These are phyloP conservation scores for Trichomonas gallinae DNA, from an alignment of 208 protist genomes.

Conservation along the genomic window DNA sequence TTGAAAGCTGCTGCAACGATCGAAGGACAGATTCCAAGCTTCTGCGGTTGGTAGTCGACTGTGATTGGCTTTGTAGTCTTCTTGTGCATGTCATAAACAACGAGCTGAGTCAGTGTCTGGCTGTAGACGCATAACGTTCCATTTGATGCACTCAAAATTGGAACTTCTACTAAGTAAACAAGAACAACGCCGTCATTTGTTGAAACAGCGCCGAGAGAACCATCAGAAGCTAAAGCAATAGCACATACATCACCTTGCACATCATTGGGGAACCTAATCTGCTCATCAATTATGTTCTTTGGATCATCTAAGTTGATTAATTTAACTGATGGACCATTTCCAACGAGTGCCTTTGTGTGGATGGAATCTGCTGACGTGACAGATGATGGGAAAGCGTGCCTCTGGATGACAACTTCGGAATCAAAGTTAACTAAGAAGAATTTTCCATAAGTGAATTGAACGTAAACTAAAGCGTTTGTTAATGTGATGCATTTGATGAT, in stretches of 20 bases:
- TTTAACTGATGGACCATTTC: neutral
- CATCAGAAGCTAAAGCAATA: neutral
- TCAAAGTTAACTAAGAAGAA: neutral
- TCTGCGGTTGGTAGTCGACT: neutral
- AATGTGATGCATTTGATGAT: neutral
- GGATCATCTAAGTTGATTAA: neutral
- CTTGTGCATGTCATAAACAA: neutral
- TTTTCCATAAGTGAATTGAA: conserved; percentile 9
- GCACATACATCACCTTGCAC: neutral
- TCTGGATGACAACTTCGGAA: neutral
- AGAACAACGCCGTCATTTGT: neutral
- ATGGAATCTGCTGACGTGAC: neutral
- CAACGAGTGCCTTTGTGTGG: neutral
- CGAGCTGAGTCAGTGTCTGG: neutral
- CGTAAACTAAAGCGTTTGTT: neutral
- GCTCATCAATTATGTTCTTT: neutral
- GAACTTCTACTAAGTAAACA: conserved; percentile 8
- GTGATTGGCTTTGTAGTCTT: neutral
- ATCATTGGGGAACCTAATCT: neutral
- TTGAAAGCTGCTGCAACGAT: neutral
- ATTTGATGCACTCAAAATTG: neutral
- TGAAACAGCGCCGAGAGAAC: neutral
- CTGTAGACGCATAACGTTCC: neutral
- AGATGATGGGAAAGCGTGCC: neutral
- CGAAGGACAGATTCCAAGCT: neutral